Base-by-base conservation (phyloP, 2,329 filamentous ascomycete species). In the Apiospora kogelbergensis region DNA sequence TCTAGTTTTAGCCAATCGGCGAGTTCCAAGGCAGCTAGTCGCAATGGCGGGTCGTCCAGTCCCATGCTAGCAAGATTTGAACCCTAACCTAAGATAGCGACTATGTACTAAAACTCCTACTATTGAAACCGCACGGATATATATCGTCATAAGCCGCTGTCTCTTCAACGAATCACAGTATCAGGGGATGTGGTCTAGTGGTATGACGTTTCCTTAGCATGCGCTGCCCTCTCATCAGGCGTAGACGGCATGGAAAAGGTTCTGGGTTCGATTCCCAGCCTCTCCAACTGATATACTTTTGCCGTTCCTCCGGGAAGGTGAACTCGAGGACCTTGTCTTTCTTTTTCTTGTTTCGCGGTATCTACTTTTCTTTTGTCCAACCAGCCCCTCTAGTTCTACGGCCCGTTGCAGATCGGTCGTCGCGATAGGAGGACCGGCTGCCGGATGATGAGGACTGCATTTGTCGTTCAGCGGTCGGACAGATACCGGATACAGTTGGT, bases 151-250 rank as follows among this genome's bases (percentile, higher is more conserved):
- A 65, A 44, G 13, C 1, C 0, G 1, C 9, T 2, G 22, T 0
- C 4, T n/a, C 15, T 65, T 44, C 30, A 65, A n/a, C 22, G 44
- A 41, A 44, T 42, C 11, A 42, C 37, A 37, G 63, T 37, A 65
- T 65, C 11, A 42, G 63, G 63, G 63, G 63, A 65, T 65, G 63
- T 65, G 63, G 63, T 65, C 63, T 65, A 65, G 63, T 65, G 63
- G 63, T 65, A 65, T 65, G 63, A 65, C 63, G 63, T 65, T 65
- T 65, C 63, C n/a, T 65, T 65, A 65, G 63, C 63, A 64, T 64
- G 40, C 33, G 24, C 7, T 1, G 22, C n/a, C n/a, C n/a, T n/a
- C n/a, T n/a, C n/a, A n/a, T n/a, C n/a, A n/a, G n/a, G n/a, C n/a
- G n/a, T n/a, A 30, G 15, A 48, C 10, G 5, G 37, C 37, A 26